Conservation (phyloP, 2,329 filamentous ascomycete genomes). For the Curvularia eragrostidis region DNA sequence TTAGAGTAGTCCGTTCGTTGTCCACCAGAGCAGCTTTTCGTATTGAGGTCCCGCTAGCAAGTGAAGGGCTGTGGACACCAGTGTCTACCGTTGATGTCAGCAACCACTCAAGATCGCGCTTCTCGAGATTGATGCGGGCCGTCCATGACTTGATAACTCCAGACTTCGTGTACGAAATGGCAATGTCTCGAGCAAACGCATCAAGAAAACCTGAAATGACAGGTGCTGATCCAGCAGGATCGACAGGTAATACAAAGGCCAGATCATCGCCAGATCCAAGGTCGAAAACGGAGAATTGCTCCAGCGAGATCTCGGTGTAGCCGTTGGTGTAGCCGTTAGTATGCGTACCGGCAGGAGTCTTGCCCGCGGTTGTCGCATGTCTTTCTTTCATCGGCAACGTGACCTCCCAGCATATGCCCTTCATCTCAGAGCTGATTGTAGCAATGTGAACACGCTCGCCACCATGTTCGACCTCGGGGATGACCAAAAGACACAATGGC, state of each 20-base stretch:
- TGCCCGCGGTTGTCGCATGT: constrained; percentile 38
- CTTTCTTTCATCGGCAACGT: constrained; percentile 59
- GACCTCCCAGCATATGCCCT: constrained; percentile 83
- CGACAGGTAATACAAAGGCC: constrained; percentile 75
- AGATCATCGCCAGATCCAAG: constrained; percentile 64
- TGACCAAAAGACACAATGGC: constrained; percentile 77
- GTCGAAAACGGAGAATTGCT: constrained; percentile 74
- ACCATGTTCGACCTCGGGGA: constrained; percentile 69
- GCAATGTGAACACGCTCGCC: constrained; percentile 68
- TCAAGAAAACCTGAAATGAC: constrained; percentile 81
- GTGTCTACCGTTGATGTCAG: constrained; percentile 83
- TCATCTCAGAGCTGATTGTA: constrained; percentile 79
- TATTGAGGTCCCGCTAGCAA: constrained; percentile 85
- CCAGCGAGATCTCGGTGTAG: constrained; percentile 55
- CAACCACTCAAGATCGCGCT: constrained; percentile 76
- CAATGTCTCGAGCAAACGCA: constrained; percentile 83
- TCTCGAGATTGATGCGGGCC: constrained; percentile 69
- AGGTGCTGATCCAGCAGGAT: constrained; percentile 78
- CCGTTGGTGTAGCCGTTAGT: constrained; percentile 43
- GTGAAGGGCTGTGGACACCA: constrained; percentile 71
- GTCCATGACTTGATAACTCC: constrained; percentile 87
- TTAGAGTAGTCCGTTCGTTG: constrained; percentile 72
- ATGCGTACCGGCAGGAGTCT: constrained; percentile 29
- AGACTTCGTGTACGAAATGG: constrained; percentile 79
- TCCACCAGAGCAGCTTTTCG: constrained; percentile 88